Evolutionary conservation across 257 asterid genomes (phyloP).

Genomic region (Ilex aquifolium): DNA sequence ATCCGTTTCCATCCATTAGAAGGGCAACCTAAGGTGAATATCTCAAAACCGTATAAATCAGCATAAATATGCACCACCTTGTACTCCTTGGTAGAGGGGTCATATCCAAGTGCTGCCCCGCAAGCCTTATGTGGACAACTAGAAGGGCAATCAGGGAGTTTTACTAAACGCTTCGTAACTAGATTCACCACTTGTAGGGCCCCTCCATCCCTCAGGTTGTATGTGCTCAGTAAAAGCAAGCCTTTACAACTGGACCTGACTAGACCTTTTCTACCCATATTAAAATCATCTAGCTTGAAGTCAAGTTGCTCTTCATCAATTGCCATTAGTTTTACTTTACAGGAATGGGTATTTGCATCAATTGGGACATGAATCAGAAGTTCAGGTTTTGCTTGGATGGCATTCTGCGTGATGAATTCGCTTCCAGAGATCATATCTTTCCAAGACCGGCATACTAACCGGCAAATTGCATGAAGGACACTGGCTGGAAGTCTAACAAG

Average conservation of each 20-base stretch:
- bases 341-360: neutral
- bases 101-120: slow-evolving; percentile 15
- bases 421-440: neutral
- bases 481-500: slow-evolving; percentile 13
- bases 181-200: slow-evolving; percentile 11
- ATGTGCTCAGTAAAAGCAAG: slow-evolving; percentile 6
- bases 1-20: slow-evolving; percentile 1
- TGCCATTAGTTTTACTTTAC: slow-evolving; percentile 2
- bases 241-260: slow-evolving; percentile 18
- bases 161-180: slow-evolving; percentile 1
- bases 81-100: slow-evolving; percentile 8
- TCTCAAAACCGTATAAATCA: slow-evolving; percentile 13
- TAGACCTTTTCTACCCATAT: neutral
- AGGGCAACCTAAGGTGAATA: neutral
- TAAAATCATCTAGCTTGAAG: slow-evolving; percentile 4
- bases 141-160: slow-evolving; percentile 7
- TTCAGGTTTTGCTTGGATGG: neutral
- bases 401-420: slow-evolving; percentile 6
- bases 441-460: slow-evolving; percentile 14
- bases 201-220: neutral
- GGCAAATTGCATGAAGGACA: slow-evolving; percentile 3
- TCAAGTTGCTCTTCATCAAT: slow-evolving; percentile 1
- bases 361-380: slow-evolving; percentile 6
- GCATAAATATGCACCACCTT: slow-evolving; percentile 17
- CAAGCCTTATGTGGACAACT: slow-evolving; percentile 10